Base-by-base conservation (phyloP, 495 filamentous ascomycete species). In the Hypomontagnella submonticulosa region DNA sequence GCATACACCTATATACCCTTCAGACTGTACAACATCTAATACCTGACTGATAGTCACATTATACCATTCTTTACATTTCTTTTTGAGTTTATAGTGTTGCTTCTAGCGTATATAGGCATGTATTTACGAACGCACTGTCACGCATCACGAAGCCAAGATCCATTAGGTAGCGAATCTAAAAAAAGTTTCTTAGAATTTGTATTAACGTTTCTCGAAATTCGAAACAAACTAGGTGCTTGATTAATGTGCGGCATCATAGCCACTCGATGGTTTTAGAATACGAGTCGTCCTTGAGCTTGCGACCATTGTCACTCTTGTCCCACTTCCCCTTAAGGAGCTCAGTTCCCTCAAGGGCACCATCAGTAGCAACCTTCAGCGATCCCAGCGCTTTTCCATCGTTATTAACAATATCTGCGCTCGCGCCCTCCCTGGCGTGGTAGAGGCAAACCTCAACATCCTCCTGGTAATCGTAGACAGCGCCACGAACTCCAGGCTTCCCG, bases 401-500 rank as follows among this genome's bases (percentile, higher is more conserved):
- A 51, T 79, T 75, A 2, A 83, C 73, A 15, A 82, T 44, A 7
- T 73, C 63, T 8, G 75, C 70, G 13, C 61, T 70, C 8, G 74
- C 71, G 6, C 79, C 78, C 33, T 71, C 55, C 3, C 57, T 67
- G 0, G 66, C 72, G 32, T 77, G 73, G 38, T 79, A 82, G 50
- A 77, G 61, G 15, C 71, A 61, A 5, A 83, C 69, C 38, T 83
- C 79, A 8, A 81, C 78, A 57, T 76, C 76, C n/a, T 66, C 50
- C 5, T 64, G 43, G 57, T 84, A 85, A 66, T 84, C 81, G 58
- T 83, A 85, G 1, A 84, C 82, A 0, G 79, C 79, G 41, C 80
- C 69, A 47, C 66, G 79, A 58, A 82, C 75, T 3, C 73, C 75
- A 16, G 56, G 67, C 34, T 81, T 82, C 0, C 80, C 81, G 7